Evolutionary conservation across 805 yeast species (phyloP), one percentile per base, ranked within the genome.

Genomic region (Saccharomycopsis schoenii): DNA sequence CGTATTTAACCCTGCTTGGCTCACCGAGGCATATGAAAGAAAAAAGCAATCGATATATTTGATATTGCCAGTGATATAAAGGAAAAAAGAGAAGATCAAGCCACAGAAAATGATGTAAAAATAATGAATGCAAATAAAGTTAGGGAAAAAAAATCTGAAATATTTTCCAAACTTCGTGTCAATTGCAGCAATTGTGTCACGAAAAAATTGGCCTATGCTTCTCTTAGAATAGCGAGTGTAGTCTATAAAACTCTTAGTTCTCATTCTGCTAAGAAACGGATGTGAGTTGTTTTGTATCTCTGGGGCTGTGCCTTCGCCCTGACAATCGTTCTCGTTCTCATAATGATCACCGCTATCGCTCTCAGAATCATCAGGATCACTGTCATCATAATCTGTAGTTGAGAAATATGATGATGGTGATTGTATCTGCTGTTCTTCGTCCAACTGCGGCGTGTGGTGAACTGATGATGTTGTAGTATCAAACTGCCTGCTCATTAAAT

Each of bases 1-100:
- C 0, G 97, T 86, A 70, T 90, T 91, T 60, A 94, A 74, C 0
- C 99, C 99, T 0, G 97, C 96, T 69, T 93, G 97, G 1, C 98
- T 90, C 1, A 86, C 74, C 0, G 94, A 83, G 11, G 96, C 93
- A 11, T 85, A 76, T 0, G 91, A 80, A 60, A 89, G 75, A 71
- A 93, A 89, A 40, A 94, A 73, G 1, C 87, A 83, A 74, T 94
- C 98, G 55, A 89, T 85, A 70, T 93, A 94, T 9, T 25, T 29
- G 43, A 80, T 69, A 68, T 86, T 85, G 60, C 77, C 79, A n/a
- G 80, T 79, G 0, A 97, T 97, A 67, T 85, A 93, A 47, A 94
- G 72, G 59, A 93, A 68, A 40, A 92, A 79, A 0, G 97, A 89
- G 0, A 88, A 83, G 1, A 91, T 43, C 1, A 94, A 76, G 0